Evolutionary conservation across 495 filamentous ascomycete genomes (phyloP).

Genomic region (Schizothecium vesticola): DNA sequence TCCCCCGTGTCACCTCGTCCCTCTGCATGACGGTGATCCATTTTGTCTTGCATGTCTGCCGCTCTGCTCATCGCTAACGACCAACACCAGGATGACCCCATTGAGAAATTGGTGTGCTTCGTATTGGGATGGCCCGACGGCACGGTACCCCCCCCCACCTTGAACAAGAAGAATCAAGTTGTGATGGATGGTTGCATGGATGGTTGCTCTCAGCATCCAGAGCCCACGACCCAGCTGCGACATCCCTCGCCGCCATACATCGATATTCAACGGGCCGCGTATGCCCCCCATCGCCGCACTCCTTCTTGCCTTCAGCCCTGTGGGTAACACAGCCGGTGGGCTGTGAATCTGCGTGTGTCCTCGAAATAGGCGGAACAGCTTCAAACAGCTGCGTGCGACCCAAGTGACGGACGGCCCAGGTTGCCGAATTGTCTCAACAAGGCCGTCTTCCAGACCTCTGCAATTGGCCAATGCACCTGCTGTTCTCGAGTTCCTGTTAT

Average conservation of each 20-base stretch:
- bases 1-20: not conserved
- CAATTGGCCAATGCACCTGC: not conserved
- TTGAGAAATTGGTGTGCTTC: not conserved
- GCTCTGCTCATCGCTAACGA: not conserved
- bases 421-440: not conserved
- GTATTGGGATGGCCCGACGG: not conserved
- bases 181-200: not conserved
- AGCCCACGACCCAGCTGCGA: not conserved
- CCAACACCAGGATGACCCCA: not conserved
- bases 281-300: not conserved
- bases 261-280: not conserved
- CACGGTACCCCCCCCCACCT: not conserved
- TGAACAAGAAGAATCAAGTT: not conserved
- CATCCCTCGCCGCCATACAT: not conserved
- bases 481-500: not conserved
- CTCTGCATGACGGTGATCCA: not conserved
- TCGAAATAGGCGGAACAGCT: not conserved
- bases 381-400: not conserved
- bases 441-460: not conserved
- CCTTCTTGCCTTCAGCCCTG: not conserved
- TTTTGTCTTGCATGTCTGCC: not conserved
- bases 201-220: not conserved
- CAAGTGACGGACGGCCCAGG: not conserved
- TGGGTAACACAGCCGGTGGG: not conserved
- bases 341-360: not conserved